Evolutionary conservation across 2,329 filamentous ascomycete genomes (phyloP).

Genomic region (Penicillium sp.): DNA sequence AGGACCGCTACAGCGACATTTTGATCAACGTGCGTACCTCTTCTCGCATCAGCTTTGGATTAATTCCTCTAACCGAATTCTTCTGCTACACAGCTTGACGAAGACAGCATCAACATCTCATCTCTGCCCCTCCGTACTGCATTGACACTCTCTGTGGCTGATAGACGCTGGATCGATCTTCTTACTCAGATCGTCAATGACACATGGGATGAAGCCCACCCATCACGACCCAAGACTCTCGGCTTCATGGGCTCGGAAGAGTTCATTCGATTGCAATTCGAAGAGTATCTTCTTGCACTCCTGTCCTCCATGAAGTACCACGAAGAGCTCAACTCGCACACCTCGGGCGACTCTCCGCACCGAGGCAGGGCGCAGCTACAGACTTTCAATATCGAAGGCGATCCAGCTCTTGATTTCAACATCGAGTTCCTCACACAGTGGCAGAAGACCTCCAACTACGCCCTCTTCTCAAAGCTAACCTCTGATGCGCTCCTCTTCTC

Average conservation of each 20-base stretch:
- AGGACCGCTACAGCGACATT: conserved; percentile 93
- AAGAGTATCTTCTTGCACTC: conserved; percentile 90
- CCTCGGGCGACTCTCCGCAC: conserved; percentile 49
- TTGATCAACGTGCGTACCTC: conserved; percentile 70
- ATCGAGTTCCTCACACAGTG: conserved; percentile 84
- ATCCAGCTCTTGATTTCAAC: conserved; percentile 83
- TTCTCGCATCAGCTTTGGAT: neutral
- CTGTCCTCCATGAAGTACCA: conserved; percentile 90
- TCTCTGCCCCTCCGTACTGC: conserved; percentile 77
- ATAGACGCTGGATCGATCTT: conserved; percentile 95
- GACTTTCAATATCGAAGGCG: conserved; percentile 69
- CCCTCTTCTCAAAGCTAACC: conserved; percentile 78
- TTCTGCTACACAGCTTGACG: conserved; percentile 66
- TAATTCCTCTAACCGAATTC: neutral
- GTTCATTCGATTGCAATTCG: conserved; percentile 95
- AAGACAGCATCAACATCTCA: conserved; percentile 80
- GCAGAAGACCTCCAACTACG: conserved; percentile 86
- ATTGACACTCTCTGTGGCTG: conserved; percentile 77
- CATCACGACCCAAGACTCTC: conserved; percentile 86
- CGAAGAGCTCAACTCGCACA: conserved; percentile 60
- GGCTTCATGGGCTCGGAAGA: conserved; percentile 96
- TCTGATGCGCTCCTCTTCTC: conserved; percentile 86
- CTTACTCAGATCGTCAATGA: conserved; percentile 91
- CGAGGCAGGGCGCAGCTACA: conserved; percentile 58
- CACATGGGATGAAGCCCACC: conserved; percentile 93